Base-by-base conservation (phyloP, 1,139 yeast genomes). In the Lodderomyces metapsilosis region DNA sequence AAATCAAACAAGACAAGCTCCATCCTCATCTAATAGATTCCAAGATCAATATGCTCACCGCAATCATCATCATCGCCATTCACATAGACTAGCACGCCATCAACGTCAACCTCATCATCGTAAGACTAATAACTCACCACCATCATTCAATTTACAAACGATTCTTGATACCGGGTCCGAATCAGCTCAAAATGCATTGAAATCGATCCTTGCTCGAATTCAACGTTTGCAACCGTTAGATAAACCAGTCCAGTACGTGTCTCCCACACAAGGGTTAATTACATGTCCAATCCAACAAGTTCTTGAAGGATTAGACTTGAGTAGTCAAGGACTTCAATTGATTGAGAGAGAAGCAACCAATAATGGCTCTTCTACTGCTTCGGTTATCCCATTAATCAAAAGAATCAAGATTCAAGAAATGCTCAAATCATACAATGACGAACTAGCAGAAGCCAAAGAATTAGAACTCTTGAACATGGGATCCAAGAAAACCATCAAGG, bases 391-490 rank as follows among this genome's bases (percentile, higher is more conserved):
- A 3, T 47, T 71, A 38, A 52, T 72, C 1, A 68, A 66, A 38
- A 42, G 49, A 11, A 55, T 59, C 5, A 53, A 55, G 11, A 53
- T 57, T 5, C 49, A 43, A 21, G 70, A 67, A 11, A 72, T 72
- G 78, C 43, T 68, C 15, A 56, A 58, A 40, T 43, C 43, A 1
- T 69, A 66, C 45, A 50, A 62, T 2, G 64, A 67, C 22, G 58
- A 61, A 39, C 52, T 68, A 28, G 74, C 77, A 0, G 53, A 51
- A 4, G 40, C 50, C 20, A 62, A 60, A 39, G 71, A 69, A 44
- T 45, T 58, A 36, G 68, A 62, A 39, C 53, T 72, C 18, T 49
- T 70, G 34, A 56, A 58, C 27, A 49, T 53, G 47, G 78, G 77
- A 0, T 68, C 72, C 39, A 41, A 51, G 1, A 56, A 64, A 13